Evolutionary conservation across 108 stramenopile species (phyloP).

Genomic region (Conticribra guillardii): DNA sequence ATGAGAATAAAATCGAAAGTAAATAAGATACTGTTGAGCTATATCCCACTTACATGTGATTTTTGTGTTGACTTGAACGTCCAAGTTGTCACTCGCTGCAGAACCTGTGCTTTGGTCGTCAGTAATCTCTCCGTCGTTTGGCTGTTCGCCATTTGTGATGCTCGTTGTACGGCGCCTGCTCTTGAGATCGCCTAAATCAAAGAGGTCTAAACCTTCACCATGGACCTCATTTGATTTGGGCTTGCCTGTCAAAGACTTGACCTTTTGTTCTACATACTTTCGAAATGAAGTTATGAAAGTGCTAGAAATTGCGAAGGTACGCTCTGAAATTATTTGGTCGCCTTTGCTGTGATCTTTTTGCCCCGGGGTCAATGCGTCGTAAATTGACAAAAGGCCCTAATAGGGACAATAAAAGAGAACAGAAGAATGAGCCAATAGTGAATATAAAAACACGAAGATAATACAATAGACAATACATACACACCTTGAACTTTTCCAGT

Average conservation of each 20-base stretch:
- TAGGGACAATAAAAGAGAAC: neutral
- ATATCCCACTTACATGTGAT: constrained; percentile 50
- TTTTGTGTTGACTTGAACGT: constrained; percentile 38
- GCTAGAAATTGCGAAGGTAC: constrained; percentile 34
- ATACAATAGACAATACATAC: constrained; percentile 8
- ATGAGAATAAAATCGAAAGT: too few species aligned
- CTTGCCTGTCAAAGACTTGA: constrained; percentile 7
- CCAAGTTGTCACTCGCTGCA: constrained; percentile 11
- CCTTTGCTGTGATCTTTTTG: constrained; percentile 34
- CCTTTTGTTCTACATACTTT: constrained; percentile 34
- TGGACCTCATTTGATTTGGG: neutral
- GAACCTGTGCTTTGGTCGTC: neutral
- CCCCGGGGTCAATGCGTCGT: constrained; percentile 30
- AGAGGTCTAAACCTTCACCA: neutral
- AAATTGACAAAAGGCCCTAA: constrained; percentile 29
- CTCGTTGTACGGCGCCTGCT: too few species aligned
- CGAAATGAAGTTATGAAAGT: constrained; percentile 32
- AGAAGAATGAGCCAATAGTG: neutral
- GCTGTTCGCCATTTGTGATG: too few species aligned
- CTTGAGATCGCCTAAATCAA: constrained; percentile 21
- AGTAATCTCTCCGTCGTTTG: neutral
- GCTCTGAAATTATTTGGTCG: neutral
- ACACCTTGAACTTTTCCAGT: constrained; percentile 23
- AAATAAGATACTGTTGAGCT: neutral
- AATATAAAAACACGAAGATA: neutral